Evolutionary conservation across 768 basidiomycete genomes (phyloP).

Genomic region (Boletellus ananiceps): DNA sequence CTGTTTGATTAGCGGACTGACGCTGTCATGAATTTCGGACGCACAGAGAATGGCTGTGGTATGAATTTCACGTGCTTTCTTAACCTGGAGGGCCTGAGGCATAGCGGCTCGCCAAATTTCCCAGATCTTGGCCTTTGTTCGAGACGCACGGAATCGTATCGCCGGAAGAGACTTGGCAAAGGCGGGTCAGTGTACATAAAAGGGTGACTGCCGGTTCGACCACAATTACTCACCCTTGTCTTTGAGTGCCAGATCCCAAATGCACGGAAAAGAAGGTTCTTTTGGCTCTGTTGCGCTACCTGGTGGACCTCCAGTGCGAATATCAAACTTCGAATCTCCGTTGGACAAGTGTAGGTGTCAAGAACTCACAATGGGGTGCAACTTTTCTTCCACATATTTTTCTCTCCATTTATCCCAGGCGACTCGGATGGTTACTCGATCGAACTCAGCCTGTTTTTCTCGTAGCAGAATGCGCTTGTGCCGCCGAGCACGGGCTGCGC

Average conservation of each 20-base stretch:
- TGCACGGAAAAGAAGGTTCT: constrained; percentile 57
- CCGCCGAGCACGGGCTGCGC: constrained; percentile 54
- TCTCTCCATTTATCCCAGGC: constrained; percentile 83
- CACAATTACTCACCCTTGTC: constrained; percentile 50
- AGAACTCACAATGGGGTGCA: constrained; percentile 58
- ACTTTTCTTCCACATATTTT: constrained; percentile 56
- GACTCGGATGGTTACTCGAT: constrained; percentile 43
- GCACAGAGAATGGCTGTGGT: constrained; percentile 53
- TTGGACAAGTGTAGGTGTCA: background rate
- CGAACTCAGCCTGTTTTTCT: constrained; percentile 59
- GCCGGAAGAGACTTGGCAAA: constrained; percentile 67
- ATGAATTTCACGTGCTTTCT: constrained; percentile 61
- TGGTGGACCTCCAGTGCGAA: constrained; percentile 33
- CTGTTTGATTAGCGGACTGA: constrained; percentile 8
- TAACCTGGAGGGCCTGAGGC: constrained; percentile 63
- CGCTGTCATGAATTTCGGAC: constrained; percentile 22
- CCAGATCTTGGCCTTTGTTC: constrained; percentile 60
- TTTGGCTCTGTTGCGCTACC: constrained; percentile 54
- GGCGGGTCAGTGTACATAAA: constrained; percentile 6
- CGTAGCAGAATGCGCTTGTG: constrained; percentile 57
- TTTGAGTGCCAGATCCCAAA: constrained; percentile 73
- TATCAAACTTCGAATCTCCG: constrained; percentile 3
- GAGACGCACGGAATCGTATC: constrained; percentile 65
- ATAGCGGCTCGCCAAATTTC: constrained; percentile 62
- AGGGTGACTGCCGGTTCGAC: background rate